Percentiles rank a stretch among this genome's conserved stretches.
These are phyloP conservation scores for Barbarea vulgaris DNA, from an alignment of 345 rosid species.

Conservation along the genomic window DNA sequence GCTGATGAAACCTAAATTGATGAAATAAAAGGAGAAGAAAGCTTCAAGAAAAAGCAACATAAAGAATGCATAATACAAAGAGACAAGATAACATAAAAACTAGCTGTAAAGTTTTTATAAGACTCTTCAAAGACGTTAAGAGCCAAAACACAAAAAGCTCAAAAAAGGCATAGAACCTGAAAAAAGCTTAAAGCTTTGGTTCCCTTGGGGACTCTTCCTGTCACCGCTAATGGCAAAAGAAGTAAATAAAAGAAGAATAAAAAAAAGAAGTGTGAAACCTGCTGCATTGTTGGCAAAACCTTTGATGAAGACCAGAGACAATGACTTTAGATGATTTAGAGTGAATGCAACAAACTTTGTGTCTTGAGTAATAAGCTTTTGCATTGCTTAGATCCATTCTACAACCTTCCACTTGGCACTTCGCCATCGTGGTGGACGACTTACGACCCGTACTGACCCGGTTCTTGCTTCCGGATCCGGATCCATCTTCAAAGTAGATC, in stretches of 20 bases:
- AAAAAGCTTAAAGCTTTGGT: constrained; percentile 29
- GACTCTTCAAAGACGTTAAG: constrained; percentile 37
- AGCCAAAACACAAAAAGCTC: constrained; percentile 29
- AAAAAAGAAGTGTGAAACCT: constrained; percentile 49
- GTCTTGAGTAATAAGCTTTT: constrained; percentile 89
- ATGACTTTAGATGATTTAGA: constrained; percentile 75
- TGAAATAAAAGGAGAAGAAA: constrained; percentile 15
- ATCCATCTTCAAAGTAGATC: constrained; percentile 75
- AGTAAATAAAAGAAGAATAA: neutral
- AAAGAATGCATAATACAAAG: constrained; percentile 27
- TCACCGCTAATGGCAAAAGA: constrained; percentile 13
- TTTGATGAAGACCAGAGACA: constrained; percentile 81
- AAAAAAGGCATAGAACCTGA: constrained; percentile 12
- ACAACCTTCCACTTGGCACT: constrained; percentile 95
- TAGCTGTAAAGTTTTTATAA: constrained; percentile 35
- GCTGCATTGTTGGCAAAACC: constrained; percentile 99
- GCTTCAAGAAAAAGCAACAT: constrained; percentile 29
- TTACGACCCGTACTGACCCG: constrained; percentile 45
- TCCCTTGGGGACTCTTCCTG: neutral
- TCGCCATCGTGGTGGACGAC: constrained; percentile 48
- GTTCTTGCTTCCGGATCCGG: constrained; percentile 49
- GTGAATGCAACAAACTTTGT: constrained; percentile 85
- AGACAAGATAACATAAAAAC: constrained; percentile 24
- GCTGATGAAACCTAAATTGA: constrained; percentile 80
- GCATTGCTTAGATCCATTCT: constrained; percentile 88